Evolutionary conservation across 257 asterid genomes (phyloP).

Genomic region (Perilla frutescens): DNA sequence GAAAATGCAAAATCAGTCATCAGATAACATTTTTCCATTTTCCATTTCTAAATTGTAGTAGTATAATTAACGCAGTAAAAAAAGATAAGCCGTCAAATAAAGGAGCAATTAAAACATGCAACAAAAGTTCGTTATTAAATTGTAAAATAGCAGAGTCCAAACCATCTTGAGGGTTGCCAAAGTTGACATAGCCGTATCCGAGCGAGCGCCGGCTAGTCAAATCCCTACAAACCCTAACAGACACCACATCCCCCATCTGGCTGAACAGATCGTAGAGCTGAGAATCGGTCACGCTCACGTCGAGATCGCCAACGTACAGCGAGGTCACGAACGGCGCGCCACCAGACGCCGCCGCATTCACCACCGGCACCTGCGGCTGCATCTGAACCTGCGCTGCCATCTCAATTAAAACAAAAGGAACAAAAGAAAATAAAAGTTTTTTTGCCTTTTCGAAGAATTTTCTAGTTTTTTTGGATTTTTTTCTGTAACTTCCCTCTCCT

Average conservation of each 20-base stretch:
- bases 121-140: neutral
- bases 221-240: slow-evolving; percentile 95
- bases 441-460: slow-evolving; percentile 41
- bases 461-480: slow-evolving; percentile 46
- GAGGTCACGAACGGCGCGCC: slow-evolving; percentile 77
- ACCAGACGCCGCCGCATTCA: slow-evolving; percentile 46
- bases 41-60: neutral
- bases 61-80: neutral
- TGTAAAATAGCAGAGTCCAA: slow-evolving; percentile 21
- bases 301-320: slow-evolving; percentile 92
- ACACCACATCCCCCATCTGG: slow-evolving; percentile 88
- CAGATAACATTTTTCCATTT: neutral
- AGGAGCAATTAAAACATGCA: neutral
- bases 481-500: slow-evolving; percentile 83
- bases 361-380: slow-evolving; percentile 64
- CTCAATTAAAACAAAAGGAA: slow-evolving; percentile 32
- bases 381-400: slow-evolving; percentile 90
- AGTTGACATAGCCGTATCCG: slow-evolving; percentile 95
- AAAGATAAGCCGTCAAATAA: neutral
- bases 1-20: neutral
- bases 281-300: slow-evolving; percentile 71
- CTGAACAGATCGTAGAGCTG: slow-evolving; percentile 87
- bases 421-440: slow-evolving; percentile 6
- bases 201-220: slow-evolving; percentile 73
- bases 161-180: slow-evolving; percentile 80